Conservation (phyloP, 1,139 yeast species). For the Saccharomyces pastorianus region DNA sequence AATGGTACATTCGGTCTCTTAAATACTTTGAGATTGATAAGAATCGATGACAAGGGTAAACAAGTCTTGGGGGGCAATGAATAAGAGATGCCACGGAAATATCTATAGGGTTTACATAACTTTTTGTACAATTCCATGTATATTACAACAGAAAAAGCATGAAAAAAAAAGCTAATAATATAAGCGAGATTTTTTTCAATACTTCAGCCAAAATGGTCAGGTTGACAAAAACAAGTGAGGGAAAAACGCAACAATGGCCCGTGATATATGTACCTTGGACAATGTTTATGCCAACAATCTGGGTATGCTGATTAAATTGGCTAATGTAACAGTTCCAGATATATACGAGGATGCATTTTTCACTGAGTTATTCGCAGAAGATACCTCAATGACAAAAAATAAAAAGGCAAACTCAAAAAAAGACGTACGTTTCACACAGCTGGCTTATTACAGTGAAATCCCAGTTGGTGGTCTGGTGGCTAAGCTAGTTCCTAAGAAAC, state of each 20-base stretch:
- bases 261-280: conserved; percentile 19
- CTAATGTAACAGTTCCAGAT: conserved; percentile 2
- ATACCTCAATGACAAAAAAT: conserved; percentile 7
- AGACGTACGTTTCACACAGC: conserved; percentile 13
- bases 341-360: conserved; percentile 12
- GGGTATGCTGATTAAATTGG: conserved; percentile 13
- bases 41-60: conserved; percentile 23
- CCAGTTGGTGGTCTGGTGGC: conserved; percentile 68
- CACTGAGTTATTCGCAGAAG: conserved; percentile 14
- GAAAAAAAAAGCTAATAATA: background rate
- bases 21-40: conserved; percentile 44
- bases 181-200: background rate
- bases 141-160: background rate
- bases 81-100: background rate
- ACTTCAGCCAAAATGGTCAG: background rate
- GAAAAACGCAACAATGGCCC: conserved; percentile 12
- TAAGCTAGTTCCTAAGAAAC: conserved; percentile 31
- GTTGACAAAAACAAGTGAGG: background rate
- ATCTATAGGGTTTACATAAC: background rate
- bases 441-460: conserved; percentile 55
- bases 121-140: conserved; percentile 17
- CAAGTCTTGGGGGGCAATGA: conserved; percentile 23
- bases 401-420: conserved; percentile 6
- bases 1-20: conserved; percentile 79
- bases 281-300: conserved; percentile 25